These are phyloP conservation scores for Fennellomyces sp. DNA, from an alignment of 371 early-diverging fungal species.

Conservation along the genomic window DNA sequence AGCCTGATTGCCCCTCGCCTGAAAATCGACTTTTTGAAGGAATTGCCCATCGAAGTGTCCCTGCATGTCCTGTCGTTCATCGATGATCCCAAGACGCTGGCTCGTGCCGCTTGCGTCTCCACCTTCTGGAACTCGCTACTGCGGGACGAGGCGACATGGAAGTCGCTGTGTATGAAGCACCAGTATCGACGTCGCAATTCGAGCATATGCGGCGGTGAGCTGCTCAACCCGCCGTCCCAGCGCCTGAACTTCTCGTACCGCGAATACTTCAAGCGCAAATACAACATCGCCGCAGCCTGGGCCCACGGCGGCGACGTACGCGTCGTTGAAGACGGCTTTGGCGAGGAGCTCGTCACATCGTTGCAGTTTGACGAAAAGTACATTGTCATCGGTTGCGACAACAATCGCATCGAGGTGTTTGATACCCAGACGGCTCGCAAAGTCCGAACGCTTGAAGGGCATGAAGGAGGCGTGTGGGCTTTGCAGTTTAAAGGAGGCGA, in stretches of 20 bases:
- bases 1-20: slow-evolving; percentile 64
- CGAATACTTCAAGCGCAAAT: slow-evolving; percentile 75
- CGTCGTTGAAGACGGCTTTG: slow-evolving; percentile 78
- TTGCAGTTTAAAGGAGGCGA: slow-evolving; percentile 75
- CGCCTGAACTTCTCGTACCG: slow-evolving; percentile 67
- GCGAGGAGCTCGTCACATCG: slow-evolving; percentile 80
- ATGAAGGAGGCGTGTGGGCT: slow-evolving; percentile 96
- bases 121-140: slow-evolving; percentile 76
- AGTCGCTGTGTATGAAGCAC: slow-evolving; percentile 52
- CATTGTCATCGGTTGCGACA: slow-evolving; percentile 87
- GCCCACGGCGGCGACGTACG: slow-evolving; percentile 68
- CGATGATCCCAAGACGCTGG: slow-evolving; percentile 72
- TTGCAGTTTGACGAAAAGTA: slow-evolving; percentile 86
- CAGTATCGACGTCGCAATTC: slow-evolving; percentile 52
- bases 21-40: slow-evolving; percentile 78
- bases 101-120: slow-evolving; percentile 74
- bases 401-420: slow-evolving; percentile 83
- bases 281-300: slow-evolving; percentile 80
- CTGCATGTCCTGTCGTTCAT: slow-evolving; percentile 71
- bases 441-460: slow-evolving; percentile 77
- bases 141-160: slow-evolving; percentile 62
- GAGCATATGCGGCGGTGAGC: slow-evolving; percentile 53
- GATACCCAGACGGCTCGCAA: slow-evolving; percentile 73
- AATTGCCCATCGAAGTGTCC: slow-evolving; percentile 76
- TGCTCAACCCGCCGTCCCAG: slow-evolving; percentile 47